Evolutionary conservation across 352 stramenopile genomes (phyloP), one percentile per base, ranked within the genome.

Genomic region (Pythium phragmitis): DNA sequence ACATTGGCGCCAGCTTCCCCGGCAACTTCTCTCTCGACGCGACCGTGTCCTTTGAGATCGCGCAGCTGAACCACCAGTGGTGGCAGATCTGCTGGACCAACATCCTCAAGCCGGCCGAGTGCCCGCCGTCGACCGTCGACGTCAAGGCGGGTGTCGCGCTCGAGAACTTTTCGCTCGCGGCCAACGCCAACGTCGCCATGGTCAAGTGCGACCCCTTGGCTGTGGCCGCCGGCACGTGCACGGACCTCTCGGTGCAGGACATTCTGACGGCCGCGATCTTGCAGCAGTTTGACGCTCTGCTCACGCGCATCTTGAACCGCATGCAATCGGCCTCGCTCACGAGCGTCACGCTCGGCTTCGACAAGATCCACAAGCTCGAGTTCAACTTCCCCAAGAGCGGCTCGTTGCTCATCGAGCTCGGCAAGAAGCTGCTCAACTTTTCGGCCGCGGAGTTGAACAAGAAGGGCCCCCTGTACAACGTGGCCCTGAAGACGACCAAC

Each of bases 51-150:
- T 57, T 89, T 41, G 67, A 80, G 55, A 76, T 88, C 57, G 68
- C 74, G 55, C 77, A 85, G 74, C 69, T 75, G 30, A 58, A 88
- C 66, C 70, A 82, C 61, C 78, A 80, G 58, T 89, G 80, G 78
- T 88, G 77, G 61, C 70, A 83, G 57, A 68, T 88, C 51, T 87
- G 79, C 75, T 86, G 75, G 73, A 76, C 77, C 49, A 67, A 85
- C 67, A 48, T 80, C 42, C 60, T 88, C 49, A 68, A 87, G 66
- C 77, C 77, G 28, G 68, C 68, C 23, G 66, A 70, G 42, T 89
- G 80, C 58, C 54, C 59, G 33, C 70, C 80, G 14, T 49, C 73
- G 41, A 68, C 64, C 7, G 49, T 88, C 26, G 71, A 63, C 33
- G 65, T 87, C 19, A 65, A 80, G 21, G 62, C 87, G 30, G 63